Base-by-base conservation (phyloP, 352 stramenopile species). In the Phytopythium chamaehyphon region DNA sequence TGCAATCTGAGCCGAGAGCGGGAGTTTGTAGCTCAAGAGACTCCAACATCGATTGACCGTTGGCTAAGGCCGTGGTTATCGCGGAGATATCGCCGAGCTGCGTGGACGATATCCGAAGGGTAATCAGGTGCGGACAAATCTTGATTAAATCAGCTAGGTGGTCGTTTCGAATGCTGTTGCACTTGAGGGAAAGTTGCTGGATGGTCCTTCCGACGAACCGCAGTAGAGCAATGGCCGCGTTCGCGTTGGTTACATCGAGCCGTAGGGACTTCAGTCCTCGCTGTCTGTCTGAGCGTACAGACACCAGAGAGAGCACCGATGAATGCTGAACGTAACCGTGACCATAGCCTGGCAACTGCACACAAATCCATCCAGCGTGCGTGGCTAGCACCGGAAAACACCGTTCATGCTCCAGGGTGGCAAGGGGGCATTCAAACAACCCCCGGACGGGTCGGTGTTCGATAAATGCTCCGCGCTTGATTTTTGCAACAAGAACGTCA, bases 11-110 rank as follows among this genome's bases (percentile, higher is more conserved):
- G 9, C 43, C 38, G 23, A 65, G 26, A 38, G 50, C 49, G 39
- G 36, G 47, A 1, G 57, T 65, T 36, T 44, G 51, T 2, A 69
- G 16, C 10, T 62, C 24, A 14, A 69, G 31, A 14, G 52, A 61
- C 2, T 31, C 40, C 18, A 65, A 33, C 8, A 37, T 45, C 7
- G 51, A 65, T 4, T 31, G 52, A 22, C 56, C 55, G 11, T 21
- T 14, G 21, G 44, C 48, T 9, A 40, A 62, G n/a, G 42, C 56
- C 31, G 61, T 24, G 1, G 62, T 37, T 40, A 62, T 18, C 7
- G 42, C n/a, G 1, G 47, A 65, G 22, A 69, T 57, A 18, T 69
- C 61, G 33, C 52, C 23, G 6, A 59, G 42, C 37, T 65, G 22
- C 14, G 36, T 18, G 0, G 61, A 48, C 36, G 31, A 38, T 15